A percentile compares a stretch with the other conserved stretches of the same genome.
These are phyloP conservation scores for Gracilaria caudata DNA, from an alignment of 23 red algal species.

Conservation along the genomic window DNA sequence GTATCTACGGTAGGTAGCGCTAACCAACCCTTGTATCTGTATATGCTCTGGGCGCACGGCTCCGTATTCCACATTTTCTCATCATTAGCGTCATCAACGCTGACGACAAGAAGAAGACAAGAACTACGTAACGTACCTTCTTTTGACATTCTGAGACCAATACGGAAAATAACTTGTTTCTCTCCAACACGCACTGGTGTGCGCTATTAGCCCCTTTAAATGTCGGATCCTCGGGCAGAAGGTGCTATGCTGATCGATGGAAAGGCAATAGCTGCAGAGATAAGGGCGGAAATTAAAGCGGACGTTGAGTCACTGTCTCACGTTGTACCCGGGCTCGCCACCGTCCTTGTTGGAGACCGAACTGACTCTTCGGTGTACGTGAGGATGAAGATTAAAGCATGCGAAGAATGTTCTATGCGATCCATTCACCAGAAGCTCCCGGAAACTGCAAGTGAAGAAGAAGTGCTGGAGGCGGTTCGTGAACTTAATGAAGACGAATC, in stretches of 20 bases:
- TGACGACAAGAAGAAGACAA: too few relatives aligned
- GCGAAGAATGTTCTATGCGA: conserved; percentile 74
- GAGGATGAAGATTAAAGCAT: conserved; percentile 88
- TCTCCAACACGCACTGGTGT: background rate
- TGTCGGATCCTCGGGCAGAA: background rate
- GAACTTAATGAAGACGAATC: conserved; percentile 66
- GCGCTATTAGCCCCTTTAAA: background rate
- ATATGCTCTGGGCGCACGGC: too few relatives aligned
- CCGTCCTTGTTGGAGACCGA: conserved; percentile 85
- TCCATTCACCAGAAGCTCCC: conserved; percentile 80
- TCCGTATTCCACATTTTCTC: too few relatives aligned
- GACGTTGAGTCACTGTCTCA: conserved; percentile 47
- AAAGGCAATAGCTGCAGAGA: conserved; percentile 77
- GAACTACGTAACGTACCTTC: too few relatives aligned
- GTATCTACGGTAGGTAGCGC: too few relatives aligned
- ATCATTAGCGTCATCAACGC: too few relatives aligned
- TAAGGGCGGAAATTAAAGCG: conserved; percentile 64
- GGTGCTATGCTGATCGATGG: conserved; percentile 74
- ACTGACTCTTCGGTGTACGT: conserved; percentile 91
- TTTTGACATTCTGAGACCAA: background rate
- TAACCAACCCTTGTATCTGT: too few relatives aligned
- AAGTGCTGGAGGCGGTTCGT: conserved; percentile 56
- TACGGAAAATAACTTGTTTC: background rate
- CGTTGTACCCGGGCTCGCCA: conserved; percentile 77
- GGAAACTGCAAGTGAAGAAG: conserved; percentile 60